Conservation (phyloP, 805 yeast species). For the Starmerella cellae region DNA sequence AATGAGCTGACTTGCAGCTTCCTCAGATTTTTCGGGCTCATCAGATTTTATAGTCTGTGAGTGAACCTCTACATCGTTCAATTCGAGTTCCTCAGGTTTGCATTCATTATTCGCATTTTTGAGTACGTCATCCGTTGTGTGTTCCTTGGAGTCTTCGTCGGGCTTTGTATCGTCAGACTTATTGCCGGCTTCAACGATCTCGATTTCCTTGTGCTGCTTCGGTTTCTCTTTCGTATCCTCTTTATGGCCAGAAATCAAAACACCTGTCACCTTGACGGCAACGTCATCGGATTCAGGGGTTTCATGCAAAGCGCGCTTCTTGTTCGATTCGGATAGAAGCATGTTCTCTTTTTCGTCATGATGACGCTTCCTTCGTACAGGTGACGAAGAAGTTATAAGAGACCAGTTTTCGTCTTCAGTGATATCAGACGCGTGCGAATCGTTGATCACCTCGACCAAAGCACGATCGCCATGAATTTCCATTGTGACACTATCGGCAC, state of each 20-base stretch:
- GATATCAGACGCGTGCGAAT: conserved; percentile 35
- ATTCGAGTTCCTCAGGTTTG: too few species aligned
- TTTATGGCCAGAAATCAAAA: background rate
- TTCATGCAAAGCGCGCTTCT: too few species aligned
- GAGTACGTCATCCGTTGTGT: too few species aligned
- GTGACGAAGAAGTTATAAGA: conserved; percentile 2
- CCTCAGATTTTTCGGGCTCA: too few species aligned
- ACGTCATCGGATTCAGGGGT: too few species aligned
- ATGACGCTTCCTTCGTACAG: background rate
- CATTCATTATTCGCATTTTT: too few species aligned
- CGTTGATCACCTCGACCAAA: conserved; percentile 37
- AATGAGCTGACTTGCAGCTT: too few species aligned
- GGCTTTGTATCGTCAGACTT: background rate
- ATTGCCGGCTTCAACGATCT: background rate
- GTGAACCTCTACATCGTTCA: too few species aligned
- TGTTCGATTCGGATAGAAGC: too few species aligned
- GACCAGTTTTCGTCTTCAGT: conserved; percentile 27
- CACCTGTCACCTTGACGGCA: too few species aligned
- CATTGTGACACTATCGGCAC: conserved; percentile 44
- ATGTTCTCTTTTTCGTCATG: background rate
- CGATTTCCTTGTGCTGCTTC: background rate
- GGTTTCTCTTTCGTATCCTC: background rate
- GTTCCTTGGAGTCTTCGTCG: background rate
- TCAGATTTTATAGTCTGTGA: too few species aligned
- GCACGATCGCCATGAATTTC: conserved; percentile 59